Evolutionary conservation across 352 stramenopile genomes (phyloP).

Genomic region (Phytophthora hybrid): DNA sequence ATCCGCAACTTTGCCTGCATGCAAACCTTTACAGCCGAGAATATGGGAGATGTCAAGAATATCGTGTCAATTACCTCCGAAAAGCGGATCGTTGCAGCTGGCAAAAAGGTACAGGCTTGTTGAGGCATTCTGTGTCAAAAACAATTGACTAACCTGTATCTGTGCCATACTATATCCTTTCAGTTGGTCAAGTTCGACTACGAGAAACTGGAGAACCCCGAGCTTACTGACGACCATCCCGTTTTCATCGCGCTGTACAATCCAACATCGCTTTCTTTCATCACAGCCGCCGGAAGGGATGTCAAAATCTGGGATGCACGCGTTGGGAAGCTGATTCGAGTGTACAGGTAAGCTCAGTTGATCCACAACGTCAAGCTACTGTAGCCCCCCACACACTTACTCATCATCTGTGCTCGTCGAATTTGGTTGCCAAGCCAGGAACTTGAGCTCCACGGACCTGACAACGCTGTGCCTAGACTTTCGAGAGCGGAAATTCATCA

Average conservation of each 20-base stretch:
- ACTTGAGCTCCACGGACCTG: slow-evolving; percentile 74
- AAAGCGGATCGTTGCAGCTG: slow-evolving; percentile 81
- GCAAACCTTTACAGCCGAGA: slow-evolving; percentile 88
- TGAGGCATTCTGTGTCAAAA: background rate
- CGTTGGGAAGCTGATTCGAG: slow-evolving; percentile 80
- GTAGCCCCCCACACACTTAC: background rate
- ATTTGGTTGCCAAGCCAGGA: slow-evolving; percentile 26
- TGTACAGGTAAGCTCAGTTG: slow-evolving; percentile 60
- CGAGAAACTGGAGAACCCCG: slow-evolving; percentile 86
- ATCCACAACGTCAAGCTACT: background rate
- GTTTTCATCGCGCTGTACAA: slow-evolving; percentile 89
- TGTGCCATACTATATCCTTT: background rate
- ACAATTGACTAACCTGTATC: background rate
- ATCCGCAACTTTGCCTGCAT: slow-evolving; percentile 92
- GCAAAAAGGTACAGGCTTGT: slow-evolving; percentile 60
- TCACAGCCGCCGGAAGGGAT: slow-evolving; percentile 78
- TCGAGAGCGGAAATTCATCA: slow-evolving; percentile 87
- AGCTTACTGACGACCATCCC: slow-evolving; percentile 87
- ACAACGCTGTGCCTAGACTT: slow-evolving; percentile 85
- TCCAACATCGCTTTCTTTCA: slow-evolving; percentile 86
- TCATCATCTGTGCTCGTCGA: no score
- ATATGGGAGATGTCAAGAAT: slow-evolving; percentile 72
- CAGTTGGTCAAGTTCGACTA: slow-evolving; percentile 88
- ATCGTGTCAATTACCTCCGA: slow-evolving; percentile 75
- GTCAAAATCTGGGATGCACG: slow-evolving; percentile 91